phyloP scores from a whole-genome alignment of 1,284 basidiomycete species.

The Puccinia hordei region DNA sequence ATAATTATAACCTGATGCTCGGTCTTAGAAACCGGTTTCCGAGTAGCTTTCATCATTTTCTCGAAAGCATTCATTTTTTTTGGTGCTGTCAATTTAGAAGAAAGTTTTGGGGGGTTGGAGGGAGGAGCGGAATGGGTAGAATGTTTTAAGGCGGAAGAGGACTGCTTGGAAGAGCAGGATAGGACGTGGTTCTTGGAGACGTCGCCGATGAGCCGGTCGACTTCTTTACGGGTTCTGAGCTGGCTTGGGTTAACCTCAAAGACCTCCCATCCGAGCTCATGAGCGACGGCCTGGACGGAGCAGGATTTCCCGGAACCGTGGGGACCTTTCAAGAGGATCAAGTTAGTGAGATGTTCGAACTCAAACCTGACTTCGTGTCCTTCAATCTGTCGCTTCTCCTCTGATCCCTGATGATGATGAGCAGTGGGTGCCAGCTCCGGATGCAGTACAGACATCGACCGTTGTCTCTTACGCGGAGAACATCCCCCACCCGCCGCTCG shows the following conservation, averaged over 20 bases:
- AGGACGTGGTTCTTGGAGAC: constrained; percentile 89
- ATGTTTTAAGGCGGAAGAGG: neutral
- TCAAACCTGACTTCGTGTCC: neutral
- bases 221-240: constrained; percentile 74
- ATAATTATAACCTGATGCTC: neutral
- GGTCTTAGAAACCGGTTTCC: neutral
- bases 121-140: neutral
- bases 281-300: constrained; percentile 86
- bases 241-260: constrained; percentile 98
- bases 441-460: neutral
- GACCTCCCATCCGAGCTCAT: constrained; percentile 90
- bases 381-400: neutral
- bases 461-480: constrained; percentile 24
- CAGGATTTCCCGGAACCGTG: constrained; percentile 87
- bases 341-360: constrained; percentile 68
- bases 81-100: neutral
- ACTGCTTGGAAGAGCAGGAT: constrained; percentile 51
- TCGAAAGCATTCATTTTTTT: constrained; percentile 12
- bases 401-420: neutral
- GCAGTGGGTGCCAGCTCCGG: neutral
- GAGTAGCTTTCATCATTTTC: constrained; percentile 36
- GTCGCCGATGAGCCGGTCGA: constrained; percentile 83
- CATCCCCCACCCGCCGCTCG: neutral
- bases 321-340: constrained; percentile 80
- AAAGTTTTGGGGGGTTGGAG: constrained; percentile 54